A percentile compares a stretch with the other conserved stretches of the same genome.
phyloP scores from a whole-genome alignment of 2,329 filamentous ascomycete genomes.

The Diaporthe nobilis region DNA sequence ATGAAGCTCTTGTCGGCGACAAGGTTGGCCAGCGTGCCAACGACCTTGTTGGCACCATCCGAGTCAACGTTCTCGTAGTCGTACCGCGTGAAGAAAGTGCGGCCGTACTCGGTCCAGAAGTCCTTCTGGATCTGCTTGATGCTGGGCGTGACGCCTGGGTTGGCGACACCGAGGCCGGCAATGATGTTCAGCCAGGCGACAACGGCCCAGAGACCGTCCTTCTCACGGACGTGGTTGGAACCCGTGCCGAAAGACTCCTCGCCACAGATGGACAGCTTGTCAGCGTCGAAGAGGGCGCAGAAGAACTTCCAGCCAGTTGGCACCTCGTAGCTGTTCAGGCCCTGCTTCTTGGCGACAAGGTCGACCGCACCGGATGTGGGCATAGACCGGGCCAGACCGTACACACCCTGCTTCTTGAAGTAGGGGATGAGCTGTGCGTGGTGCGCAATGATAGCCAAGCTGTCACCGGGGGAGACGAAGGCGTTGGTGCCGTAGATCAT shows the following conservation, averaged over 20 bases:
- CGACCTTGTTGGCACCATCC: slow-evolving; percentile 91
- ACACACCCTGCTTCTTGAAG: slow-evolving; percentile 97
- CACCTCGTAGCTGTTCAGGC: slow-evolving; percentile 93
- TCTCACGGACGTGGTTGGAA: slow-evolving; percentile 98
- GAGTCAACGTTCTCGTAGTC: slow-evolving; percentile 97
- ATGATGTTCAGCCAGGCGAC: slow-evolving; percentile 99
- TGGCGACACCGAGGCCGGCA: slow-evolving; percentile 88
- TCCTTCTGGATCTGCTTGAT: slow-evolving; percentile 97
- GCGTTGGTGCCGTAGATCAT: slow-evolving; percentile 99
- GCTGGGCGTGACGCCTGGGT: slow-evolving; percentile 84
- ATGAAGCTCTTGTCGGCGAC: slow-evolving; percentile 83
- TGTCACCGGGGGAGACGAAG: slow-evolving; percentile 98
- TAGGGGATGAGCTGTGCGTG: slow-evolving; percentile 97
- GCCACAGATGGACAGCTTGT: slow-evolving; percentile 98
- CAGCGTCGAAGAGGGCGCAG: slow-evolving; percentile 92
- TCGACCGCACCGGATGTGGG: slow-evolving; percentile 96
- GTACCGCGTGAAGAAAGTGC: slow-evolving; percentile 99
- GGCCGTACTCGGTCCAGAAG: slow-evolving; percentile 96
- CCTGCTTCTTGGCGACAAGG: slow-evolving; percentile 94
- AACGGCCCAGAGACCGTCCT: slow-evolving; percentile 98
- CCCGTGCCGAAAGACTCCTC: slow-evolving; percentile 99
- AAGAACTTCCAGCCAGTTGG: slow-evolving; percentile 99
- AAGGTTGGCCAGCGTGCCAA: slow-evolving; percentile 83
- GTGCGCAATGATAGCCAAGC: slow-evolving; percentile 97
- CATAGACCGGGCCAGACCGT: slow-evolving; percentile 96